A percentile compares a stretch with the other conserved stretches of the same genome.
These are phyloP conservation scores for Apiotrichum gamsii DNA, from an alignment of 1,284 basidiomycete species.

Conservation along the genomic window DNA sequence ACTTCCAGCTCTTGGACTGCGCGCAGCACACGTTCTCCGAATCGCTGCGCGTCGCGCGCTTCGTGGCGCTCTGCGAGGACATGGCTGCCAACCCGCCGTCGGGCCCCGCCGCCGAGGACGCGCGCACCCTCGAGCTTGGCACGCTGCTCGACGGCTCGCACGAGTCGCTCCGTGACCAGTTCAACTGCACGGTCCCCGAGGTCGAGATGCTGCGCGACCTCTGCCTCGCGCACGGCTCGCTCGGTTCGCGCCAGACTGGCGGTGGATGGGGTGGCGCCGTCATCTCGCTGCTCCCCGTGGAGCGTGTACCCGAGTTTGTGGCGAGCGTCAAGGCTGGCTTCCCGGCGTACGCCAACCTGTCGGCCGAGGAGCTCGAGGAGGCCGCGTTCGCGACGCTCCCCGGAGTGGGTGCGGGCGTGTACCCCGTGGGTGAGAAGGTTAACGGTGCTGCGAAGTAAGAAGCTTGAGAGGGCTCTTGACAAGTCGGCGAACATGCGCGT, in stretches of 20 bases:
- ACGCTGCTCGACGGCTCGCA: conserved; percentile 72
- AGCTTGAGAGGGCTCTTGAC: too few relatives aligned
- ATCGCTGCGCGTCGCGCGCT: conserved; percentile 68
- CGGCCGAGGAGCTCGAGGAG: conserved; percentile 58
- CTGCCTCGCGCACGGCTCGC: conserved; percentile 63
- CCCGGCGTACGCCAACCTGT: conserved; percentile 57
- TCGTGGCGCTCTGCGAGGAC: conserved; percentile 60
- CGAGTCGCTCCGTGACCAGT: conserved; percentile 59
- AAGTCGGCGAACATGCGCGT: too few relatives aligned
- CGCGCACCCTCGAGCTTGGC: conserved; percentile 52
- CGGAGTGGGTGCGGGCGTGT: conserved; percentile 71
- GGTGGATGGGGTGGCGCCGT: conserved; percentile 90
- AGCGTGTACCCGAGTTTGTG: conserved; percentile 64
- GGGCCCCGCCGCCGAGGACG: conserved; percentile 1
- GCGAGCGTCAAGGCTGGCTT: conserved; percentile 57
- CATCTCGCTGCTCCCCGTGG: conserved; percentile 69
- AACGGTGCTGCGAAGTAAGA: too few relatives aligned
- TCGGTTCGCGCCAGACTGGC: conserved; percentile 57
- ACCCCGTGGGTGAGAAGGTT: conserved; percentile 2
- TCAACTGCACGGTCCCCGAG: conserved; percentile 72
- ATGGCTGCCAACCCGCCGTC: conserved; percentile 23
- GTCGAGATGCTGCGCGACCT: conserved; percentile 59
- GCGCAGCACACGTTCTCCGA: conserved; percentile 70
- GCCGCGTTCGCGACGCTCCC: conserved; percentile 80
- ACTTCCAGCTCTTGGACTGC: conserved; percentile 73